phyloP scores from a whole-genome alignment of 2,329 filamentous ascomycete genomes.

The Colletotrichum somersetense region DNA sequence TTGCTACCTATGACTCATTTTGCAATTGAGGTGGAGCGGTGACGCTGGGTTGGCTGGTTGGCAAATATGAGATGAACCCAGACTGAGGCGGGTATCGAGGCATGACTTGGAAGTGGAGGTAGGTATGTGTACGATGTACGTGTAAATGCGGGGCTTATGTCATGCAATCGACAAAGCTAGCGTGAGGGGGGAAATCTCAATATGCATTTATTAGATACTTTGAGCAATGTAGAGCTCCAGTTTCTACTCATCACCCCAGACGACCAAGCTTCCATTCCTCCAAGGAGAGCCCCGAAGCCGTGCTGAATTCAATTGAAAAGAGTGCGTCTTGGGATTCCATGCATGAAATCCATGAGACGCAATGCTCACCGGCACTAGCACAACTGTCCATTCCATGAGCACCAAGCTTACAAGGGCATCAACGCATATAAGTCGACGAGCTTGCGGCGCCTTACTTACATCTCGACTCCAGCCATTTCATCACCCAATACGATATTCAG shows the following conservation, averaged over 20 bases:
- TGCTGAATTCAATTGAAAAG: background rate
- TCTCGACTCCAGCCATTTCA: background rate
- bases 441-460: conserved; percentile 25
- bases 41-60: too few relatives aligned
- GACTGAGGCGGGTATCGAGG: background rate
- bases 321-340: background rate
- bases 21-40: too few relatives aligned
- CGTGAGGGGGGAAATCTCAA: background rate
- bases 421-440: conserved; percentile 38
- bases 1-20: too few relatives aligned
- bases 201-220: conserved; percentile 29
- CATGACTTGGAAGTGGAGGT: conserved; percentile 24
- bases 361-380: conserved; percentile 25
- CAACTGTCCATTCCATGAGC: conserved; percentile 18
- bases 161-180: background rate
- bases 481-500: too few relatives aligned
- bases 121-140: too few relatives aligned
- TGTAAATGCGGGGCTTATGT: conserved; percentile 29
- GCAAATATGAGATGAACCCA: too few relatives aligned
- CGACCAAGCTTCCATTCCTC: background rate
- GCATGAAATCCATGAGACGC: background rate
- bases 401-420: conserved; percentile 29
- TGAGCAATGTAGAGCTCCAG: background rate
- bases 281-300: background rate
- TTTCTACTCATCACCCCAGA: conserved; percentile 1